Base-by-base conservation (phyloP, 257 asterid species). In the Ophiorrhiza pumila region DNA sequence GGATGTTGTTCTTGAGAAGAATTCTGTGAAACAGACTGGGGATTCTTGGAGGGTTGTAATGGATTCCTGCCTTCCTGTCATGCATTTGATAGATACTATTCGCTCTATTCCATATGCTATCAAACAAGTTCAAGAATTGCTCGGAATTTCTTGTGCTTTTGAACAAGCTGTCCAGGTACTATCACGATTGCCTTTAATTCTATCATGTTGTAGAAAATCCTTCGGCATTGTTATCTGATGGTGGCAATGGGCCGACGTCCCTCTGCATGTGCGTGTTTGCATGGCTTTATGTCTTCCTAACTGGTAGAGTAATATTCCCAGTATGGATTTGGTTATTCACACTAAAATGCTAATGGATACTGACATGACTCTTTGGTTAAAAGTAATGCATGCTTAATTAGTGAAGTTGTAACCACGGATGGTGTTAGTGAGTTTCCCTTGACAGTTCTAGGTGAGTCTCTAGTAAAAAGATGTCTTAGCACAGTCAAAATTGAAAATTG, bases 101-200 rank as follows among this genome's bases (percentile, higher is more conserved):
- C 93, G 97, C 37, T 87, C 97, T 22, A 85, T 86, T 58, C 98
- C 98, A 47, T 88, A 87, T 81, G 95, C 93, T 4, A 87, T 92
- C 64, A 95, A 95, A 77, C 96, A 95, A 87, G 93, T 95, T 65
- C 91, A 92, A 77, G 97, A 95, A 73, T 81, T 92, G 76, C 95
- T 95, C 78, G 99, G 99, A 66, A 88, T 95, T 69, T 91, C 99
- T 75, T 95, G 99, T 87, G 92, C 98, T 12, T 95, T 95, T 74
- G 99, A 92, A 89, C 99, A 91, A 83, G 98, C 93, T 78, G 96
- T 95, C 80, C 96, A 92, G 99, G 99, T 95, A 86, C 72, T 49
- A 41, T n/a, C n/a, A 49, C 0, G 57, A 50, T 52, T 34, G 61
- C 46, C 71, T 35, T 7, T 11, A 0, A 69, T 49, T 49, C 14